Percentiles rank a stretch among this genome's conserved stretches.
phyloP scores from a whole-genome alignment of 2,329 filamentous ascomycete genomes.

The Fusarium multiceps region DNA sequence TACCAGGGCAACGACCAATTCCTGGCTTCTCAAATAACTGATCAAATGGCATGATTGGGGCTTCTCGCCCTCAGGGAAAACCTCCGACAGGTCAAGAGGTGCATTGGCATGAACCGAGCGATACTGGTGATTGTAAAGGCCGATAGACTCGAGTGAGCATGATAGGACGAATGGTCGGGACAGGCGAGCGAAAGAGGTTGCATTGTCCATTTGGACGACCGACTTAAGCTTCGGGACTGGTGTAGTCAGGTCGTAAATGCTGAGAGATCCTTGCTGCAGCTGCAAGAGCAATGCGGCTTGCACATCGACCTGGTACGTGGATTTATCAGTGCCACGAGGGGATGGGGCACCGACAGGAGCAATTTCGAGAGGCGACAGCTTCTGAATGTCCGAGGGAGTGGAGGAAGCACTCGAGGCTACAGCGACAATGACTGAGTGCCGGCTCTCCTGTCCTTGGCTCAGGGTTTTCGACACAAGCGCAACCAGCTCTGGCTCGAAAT shows the following conservation, averaged over 20 bases:
- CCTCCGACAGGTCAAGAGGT: constrained; percentile 57
- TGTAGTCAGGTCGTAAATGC: constrained; percentile 72
- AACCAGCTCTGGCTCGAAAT: constrained; percentile 63
- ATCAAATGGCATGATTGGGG: constrained; percentile 59
- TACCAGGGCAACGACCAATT: constrained; percentile 73
- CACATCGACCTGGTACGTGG: constrained; percentile 68
- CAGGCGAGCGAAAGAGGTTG: constrained; percentile 73
- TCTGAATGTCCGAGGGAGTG: constrained; percentile 47
- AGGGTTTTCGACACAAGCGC: constrained; percentile 60
- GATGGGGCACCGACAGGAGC: constrained; percentile 50
- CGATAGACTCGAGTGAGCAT: constrained; percentile 66
- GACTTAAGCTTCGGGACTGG: constrained; percentile 71
- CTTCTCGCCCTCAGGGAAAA: constrained; percentile 52
- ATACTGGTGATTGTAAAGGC: constrained; percentile 77
- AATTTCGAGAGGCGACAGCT: constrained; percentile 55
- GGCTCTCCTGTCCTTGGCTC: constrained; percentile 45
- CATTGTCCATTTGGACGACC: constrained; percentile 60
- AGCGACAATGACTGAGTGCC: constrained; percentile 51
- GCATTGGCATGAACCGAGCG: constrained; percentile 67
- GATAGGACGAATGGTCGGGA: constrained; percentile 74
- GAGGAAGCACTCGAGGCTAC: constrained; percentile 44
- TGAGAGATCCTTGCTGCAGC: constrained; percentile 64
- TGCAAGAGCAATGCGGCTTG: constrained; percentile 73
- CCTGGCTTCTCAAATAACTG: constrained; percentile 73
- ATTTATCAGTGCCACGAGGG: constrained; percentile 19